Base-by-base conservation (phyloP, 2,329 filamentous ascomycete species). In the Sordariomycetes sp. region DNA sequence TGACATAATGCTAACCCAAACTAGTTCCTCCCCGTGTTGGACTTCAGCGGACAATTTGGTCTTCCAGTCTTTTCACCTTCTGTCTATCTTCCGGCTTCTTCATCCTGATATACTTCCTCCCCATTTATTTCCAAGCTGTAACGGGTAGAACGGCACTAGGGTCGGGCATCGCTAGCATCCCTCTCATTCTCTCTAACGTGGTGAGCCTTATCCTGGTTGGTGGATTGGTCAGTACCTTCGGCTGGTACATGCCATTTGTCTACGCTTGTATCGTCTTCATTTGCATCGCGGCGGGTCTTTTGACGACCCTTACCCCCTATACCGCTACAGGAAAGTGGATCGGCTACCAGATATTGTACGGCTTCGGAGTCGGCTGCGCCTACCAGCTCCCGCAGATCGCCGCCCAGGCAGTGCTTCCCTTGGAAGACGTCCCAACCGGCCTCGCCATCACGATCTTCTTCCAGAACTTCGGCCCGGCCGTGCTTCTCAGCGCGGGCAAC, bases 331-430 rank as follows among this genome's bases (percentile, higher is more conserved):
- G 67, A 12, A 68, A 70, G 40, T 81, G 78, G 77, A 77, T 81
- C 46, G 79, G 78, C 6, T 82, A 78, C 63, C 78, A 82, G 66
- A 70, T 81, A 16, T 59, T 82, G 2, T 71, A 70, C 32, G 79
- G 79, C 20, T 66, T 74, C 7, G 79, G 76, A 2, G 72, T 71
- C 60, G 79, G 79, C 14, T 61, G 66, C 5, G 72, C 68, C 3
- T 72, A 76, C 58, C 76, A 81, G 64, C 71, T 79, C 7, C 77
- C 78, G 43, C 77, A 80, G 66, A 77, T 79, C 60, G 75, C 74
- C 24, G 73, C 76, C 5, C 77, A 79, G 62, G 71, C 70, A 3
- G 68, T 70, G 12, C 68, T 74, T 2, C 61, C 65, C 1, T 64
- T 74, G 3, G 62, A 67, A 28, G 78, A 80, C 61, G 68, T 80